phyloP scores from a whole-genome alignment of 225 moss, liverwort and hornwort genomes.

The Neckera pumila region DNA sequence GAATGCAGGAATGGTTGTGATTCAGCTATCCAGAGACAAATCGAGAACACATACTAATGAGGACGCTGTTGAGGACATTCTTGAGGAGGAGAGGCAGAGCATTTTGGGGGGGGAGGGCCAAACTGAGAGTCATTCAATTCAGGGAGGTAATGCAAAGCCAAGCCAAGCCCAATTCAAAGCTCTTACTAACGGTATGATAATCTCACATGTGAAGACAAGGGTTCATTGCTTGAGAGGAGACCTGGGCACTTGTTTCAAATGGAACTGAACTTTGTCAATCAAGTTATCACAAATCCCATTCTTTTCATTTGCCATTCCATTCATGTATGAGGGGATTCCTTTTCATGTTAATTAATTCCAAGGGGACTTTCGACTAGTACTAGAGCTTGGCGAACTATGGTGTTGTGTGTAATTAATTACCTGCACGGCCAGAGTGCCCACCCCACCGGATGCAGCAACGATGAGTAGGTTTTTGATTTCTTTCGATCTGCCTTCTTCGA shows the following conservation, averaged over 20 bases:
- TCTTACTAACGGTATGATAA: not conserved
- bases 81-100: not conserved
- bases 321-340: not conserved
- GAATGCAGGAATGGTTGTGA: not conserved
- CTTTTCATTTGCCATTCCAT: not conserved
- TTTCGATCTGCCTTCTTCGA: constrained; percentile 23
- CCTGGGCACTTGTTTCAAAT: not conserved
- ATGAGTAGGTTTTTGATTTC: constrained; percentile 35
- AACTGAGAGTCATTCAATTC: not conserved
- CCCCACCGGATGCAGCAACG: constrained; percentile 43
- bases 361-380: not conserved
- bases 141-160: not conserved
- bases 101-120: not conserved
- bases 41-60: not conserved
- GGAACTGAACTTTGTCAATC: not conserved
- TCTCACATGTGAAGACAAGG: not conserved
- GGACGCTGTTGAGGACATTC: not conserved
- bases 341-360: not conserved
- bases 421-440: constrained; percentile 61
- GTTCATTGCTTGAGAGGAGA: not conserved
- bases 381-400: not conserved
- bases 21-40: not conserved
- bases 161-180: not conserved
- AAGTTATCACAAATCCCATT: not conserved
- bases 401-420: not conserved